phyloP scores from a whole-genome alignment of 176 grass and related monocot genomes.

The Themeda triandra region DNA sequence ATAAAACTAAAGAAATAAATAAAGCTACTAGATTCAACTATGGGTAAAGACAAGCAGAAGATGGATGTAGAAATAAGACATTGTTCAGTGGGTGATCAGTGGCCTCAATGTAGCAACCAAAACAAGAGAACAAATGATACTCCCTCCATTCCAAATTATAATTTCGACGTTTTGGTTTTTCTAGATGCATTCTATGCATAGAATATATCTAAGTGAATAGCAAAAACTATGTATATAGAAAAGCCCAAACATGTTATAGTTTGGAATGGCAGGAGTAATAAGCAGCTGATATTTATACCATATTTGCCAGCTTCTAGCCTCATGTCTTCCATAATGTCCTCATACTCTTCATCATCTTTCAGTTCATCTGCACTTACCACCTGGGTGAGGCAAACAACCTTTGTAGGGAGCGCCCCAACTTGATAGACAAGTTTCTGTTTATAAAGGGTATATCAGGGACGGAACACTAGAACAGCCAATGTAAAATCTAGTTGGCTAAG shows the following conservation, averaged over 20 bases:
- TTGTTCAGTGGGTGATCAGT: not conserved
- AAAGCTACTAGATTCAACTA: not conserved
- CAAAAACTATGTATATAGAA: not conserved
- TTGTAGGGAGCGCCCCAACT: constrained; percentile 81
- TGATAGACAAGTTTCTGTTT: constrained; percentile 95
- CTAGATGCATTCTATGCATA: not conserved
- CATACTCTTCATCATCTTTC: constrained; percentile 91
- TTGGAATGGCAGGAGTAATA: not conserved
- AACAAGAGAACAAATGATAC: not conserved
- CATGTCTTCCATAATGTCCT: constrained; percentile 99
- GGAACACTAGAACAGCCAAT: constrained; percentile 12
- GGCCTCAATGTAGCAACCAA: not conserved
- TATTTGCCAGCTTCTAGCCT: constrained; percentile 91
- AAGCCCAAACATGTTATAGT: too few relatives aligned
- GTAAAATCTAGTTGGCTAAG: not conserved
- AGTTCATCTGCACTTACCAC: constrained; percentile 78
- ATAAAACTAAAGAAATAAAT: constrained; percentile 8
- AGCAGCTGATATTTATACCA: constrained; percentile 42
- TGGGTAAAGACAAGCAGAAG: not conserved
- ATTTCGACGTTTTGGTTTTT: not conserved
- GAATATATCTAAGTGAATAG: not conserved
- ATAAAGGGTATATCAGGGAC: not conserved
- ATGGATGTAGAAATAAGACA: not conserved
- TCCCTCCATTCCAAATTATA: not conserved
- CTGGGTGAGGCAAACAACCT: constrained; percentile 85